Base-by-base conservation (phyloP, 176 grass and related monocot genomes). In the Oropetium thomaeum region DNA sequence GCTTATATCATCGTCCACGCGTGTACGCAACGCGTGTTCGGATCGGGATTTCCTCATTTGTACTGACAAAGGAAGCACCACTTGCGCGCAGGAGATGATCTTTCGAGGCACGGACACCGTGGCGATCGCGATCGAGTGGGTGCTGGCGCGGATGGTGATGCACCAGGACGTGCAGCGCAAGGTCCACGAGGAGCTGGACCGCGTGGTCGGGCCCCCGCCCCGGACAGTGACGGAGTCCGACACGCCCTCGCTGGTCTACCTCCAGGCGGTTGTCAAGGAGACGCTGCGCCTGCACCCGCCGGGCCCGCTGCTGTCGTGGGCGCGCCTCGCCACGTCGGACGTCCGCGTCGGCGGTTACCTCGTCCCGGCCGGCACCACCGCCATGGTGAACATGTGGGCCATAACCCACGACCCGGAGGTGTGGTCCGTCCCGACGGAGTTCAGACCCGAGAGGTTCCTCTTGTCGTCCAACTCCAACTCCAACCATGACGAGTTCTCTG, bases 341-440 rank as follows among this genome's bases (percentile, higher is more conserved):
- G 84, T 67, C 2, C 31, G 37, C 20, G 75, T 92, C 0, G 86
- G 48, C 45, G 89, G 89, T 2, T 4, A 35, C 30, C 52, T 83
- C 2, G 22, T 96, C 0, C 93, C 93, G 5, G 78, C 81, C 0
- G 93, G 93, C 5, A 96, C 93, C 43, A 92, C 87, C 8, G 89
- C 87, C 27, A 89, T 96, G 87, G 93, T 96, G 10, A 96, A 96
- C 86, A 96, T 96, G 93, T 96, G 93, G 93, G 93, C 89, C 73
- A 96, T 96, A 9, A 80, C 93, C 12, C 89, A 79, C 2, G 89
- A 96, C 70, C 77, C 83, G 0, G 2, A 35, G 51, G 54, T 96
- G 0, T 96, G 93, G 93, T 0, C 38, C 0, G 44, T 85, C 8
- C 81, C 93, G 15, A 2, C 28, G 1, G 78, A 76, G 83, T 92